Conservation (phyloP, 1,139 yeast species). For the Blastobotrys arbuscula region DNA sequence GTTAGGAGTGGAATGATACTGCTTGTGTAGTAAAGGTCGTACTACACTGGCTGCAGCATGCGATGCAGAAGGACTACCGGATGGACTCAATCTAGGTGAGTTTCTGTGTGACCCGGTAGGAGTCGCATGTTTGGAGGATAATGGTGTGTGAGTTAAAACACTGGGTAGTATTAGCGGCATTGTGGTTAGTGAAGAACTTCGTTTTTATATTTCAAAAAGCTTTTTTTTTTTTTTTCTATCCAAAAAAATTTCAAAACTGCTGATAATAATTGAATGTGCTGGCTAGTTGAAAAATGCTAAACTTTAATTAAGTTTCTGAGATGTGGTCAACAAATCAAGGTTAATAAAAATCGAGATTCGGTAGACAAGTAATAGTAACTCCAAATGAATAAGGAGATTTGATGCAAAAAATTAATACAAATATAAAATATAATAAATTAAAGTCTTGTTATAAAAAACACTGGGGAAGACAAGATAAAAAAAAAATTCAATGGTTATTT, state of each 20-base stretch:
- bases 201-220: background rate
- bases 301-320: no score
- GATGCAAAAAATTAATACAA: background rate
- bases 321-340: no score
- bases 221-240: no score
- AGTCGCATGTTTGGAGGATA: slow-evolving; percentile 3
- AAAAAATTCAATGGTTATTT: background rate
- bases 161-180: slow-evolving; percentile 11
- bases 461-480: background rate
- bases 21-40: slow-evolving; percentile 12
- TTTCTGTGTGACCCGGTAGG: slow-evolving; percentile 4
- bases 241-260: background rate
- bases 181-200: background rate
- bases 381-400: background rate
- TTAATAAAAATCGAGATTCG: no score
- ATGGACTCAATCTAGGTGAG: slow-evolving; percentile 7
- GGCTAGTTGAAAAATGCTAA: background rate
- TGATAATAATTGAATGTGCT: background rate
- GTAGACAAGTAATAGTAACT: no score
- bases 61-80: background rate
- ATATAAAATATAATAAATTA: background rate
- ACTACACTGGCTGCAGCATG: background rate
- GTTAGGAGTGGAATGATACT: slow-evolving; percentile 13
- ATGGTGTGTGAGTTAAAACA: slow-evolving; percentile 6
- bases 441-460: background rate